Base-by-base conservation (phyloP, 2,329 filamentous ascomycete species). In the Fusarium hostae region DNA sequence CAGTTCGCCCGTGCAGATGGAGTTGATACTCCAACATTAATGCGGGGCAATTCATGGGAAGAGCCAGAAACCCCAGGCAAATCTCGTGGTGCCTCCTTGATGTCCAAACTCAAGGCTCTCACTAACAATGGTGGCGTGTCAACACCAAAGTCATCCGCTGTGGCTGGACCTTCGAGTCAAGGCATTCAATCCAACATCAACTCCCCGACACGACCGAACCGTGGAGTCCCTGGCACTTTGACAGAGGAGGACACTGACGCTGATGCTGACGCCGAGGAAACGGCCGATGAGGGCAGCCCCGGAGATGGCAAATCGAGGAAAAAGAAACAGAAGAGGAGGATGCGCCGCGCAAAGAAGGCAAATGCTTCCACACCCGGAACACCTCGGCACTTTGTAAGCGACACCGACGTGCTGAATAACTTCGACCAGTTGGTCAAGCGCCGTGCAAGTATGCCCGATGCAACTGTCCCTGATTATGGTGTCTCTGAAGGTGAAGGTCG, bases 181-280 rank as follows among this genome's bases (percentile, higher is more conserved):
- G 80, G 79, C 5, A 80, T 77, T 8, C 78, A 80, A 26, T 86
- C 86, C 12, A 78, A 82, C 16, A 75, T 82, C 9, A 85, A 80
- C 70, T 88, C 88, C 15, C 87, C 89, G 5, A 84, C 81, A 4
- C 83, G 86, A 41, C 76, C 80, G 26, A 82, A 83, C 34, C 82
- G 85, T 50, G 83, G 84, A 62, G 84, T 89, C 70, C 87, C 87
- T 13, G 84, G 86, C 24, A 88, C 86, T 2, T 79, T 90, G 60
- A 81, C 83, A 44, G 87, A 88, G 71, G 86, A 87, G 63, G 79
- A 82, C 65, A 79, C 79, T 12, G 81, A 85, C 45, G 83, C 84
- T 30, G 87, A 88, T 65, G 87, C 92, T 2, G 94, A 96, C 79
- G 93, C 91, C 3, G 95, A 97, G 78, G 94, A 96, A 78, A 97